phyloP scores from a whole-genome alignment of 148 eudicot genomes.

The Spergularia bocconei region DNA sequence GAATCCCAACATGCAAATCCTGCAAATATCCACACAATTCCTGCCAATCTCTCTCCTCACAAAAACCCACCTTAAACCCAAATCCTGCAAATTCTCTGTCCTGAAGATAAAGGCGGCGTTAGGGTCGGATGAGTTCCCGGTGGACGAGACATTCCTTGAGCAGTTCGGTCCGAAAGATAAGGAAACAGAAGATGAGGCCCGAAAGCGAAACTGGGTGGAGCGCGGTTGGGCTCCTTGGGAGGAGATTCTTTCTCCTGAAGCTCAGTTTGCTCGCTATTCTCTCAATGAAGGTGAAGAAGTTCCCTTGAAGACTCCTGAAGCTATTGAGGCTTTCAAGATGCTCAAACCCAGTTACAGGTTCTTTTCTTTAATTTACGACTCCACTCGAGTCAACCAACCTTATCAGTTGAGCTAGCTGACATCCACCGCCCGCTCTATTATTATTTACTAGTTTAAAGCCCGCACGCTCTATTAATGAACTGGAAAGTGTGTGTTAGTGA shows the following conservation, averaged over 20 bases:
- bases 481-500: too few species aligned
- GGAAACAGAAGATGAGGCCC: constrained; percentile 73
- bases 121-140: constrained; percentile 73
- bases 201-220: constrained; percentile 81
- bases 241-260: constrained; percentile 83
- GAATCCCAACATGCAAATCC: constrained; percentile 44
- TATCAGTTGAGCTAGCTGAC: background rate
- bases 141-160: constrained; percentile 77
- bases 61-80: constrained; percentile 48
- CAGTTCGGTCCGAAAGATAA: constrained; percentile 59
- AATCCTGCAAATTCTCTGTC: background rate
- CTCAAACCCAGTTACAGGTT: constrained; percentile 63
- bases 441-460: too few species aligned
- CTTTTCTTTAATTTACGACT: too few species aligned
- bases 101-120: constrained; percentile 30
- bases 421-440: background rate
- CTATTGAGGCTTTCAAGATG: constrained; percentile 90
- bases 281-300: constrained; percentile 92
- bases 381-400: background rate
- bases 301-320: constrained; percentile 58
- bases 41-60: constrained; percentile 29
- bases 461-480: too few species aligned
- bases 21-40: constrained; percentile 42
- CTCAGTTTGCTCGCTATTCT: constrained; percentile 65
- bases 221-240: constrained; percentile 99